A percentile compares a stretch with the other conserved stretches of the same genome.
Evolutionary conservation across 306 rosid species (phyloP).

Genomic region (Pyrus bretschneideri): DNA sequence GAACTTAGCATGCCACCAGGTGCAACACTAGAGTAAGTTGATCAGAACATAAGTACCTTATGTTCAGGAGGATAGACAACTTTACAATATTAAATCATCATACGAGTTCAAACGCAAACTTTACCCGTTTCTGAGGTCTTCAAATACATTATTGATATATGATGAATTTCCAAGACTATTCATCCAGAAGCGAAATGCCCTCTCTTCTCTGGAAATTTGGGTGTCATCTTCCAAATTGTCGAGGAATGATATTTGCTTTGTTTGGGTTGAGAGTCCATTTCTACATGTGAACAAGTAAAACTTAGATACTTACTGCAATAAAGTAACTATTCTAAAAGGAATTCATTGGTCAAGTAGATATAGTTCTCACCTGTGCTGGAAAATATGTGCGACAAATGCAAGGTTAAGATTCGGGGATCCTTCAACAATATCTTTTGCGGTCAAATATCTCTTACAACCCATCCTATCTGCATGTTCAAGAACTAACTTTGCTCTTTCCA

Average conservation of each 20-base stretch:
- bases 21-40: background rate
- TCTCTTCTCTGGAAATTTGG: constrained; percentile 85
- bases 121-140: constrained; percentile 87
- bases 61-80: background rate
- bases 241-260: constrained; percentile 70
- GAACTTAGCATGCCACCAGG: background rate
- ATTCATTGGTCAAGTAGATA: constrained; percentile 4
- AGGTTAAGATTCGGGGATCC: constrained; percentile 98
- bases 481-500: constrained; percentile 86
- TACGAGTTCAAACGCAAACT: background rate
- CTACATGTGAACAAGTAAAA: constrained; percentile 26
- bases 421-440: constrained; percentile 89
- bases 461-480: constrained; percentile 89
- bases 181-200: constrained; percentile 92
- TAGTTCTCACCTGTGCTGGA: constrained; percentile 65
- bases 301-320: background rate
- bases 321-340: background rate
- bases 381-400: constrained; percentile 94
- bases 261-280: constrained; percentile 81
- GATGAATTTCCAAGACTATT: constrained; percentile 73
- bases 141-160: constrained; percentile 91
- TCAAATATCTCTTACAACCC: constrained; percentile 92
- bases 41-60: background rate
- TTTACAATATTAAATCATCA: background rate
- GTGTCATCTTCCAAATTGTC: constrained; percentile 68